Conservation (phyloP, 805 yeast species). For the Ascoidea asiatica region DNA sequence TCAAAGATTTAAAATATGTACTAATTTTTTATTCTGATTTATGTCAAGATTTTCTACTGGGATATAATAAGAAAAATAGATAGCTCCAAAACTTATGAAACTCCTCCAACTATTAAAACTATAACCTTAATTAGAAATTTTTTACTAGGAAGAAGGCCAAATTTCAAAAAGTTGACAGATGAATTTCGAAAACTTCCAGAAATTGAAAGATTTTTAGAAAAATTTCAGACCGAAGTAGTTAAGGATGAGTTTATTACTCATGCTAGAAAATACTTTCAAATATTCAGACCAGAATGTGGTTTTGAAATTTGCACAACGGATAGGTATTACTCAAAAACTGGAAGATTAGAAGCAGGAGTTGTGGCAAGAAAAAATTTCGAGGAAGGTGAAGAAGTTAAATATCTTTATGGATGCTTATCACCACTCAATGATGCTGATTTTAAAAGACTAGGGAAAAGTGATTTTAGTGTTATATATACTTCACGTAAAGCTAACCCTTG, state of each 20-base stretch:
- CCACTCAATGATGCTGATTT: slow-evolving; percentile 21
- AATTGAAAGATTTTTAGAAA: slow-evolving; percentile 15
- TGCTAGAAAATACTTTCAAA: slow-evolving; percentile 20
- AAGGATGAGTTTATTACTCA: slow-evolving; percentile 22
- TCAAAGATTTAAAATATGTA: background rate
- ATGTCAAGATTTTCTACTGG: slow-evolving; percentile 13
- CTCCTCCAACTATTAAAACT: slow-evolving; percentile 5
- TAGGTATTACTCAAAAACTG: slow-evolving; percentile 17
- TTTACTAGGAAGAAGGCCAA: slow-evolving; percentile 7
- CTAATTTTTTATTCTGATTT: background rate
- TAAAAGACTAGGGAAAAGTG: slow-evolving; percentile 19
- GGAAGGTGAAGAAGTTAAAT: slow-evolving; percentile 20
- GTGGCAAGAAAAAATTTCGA: slow-evolving; percentile 20
- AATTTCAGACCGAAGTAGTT: slow-evolving; percentile 12
- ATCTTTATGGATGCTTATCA: slow-evolving; percentile 24
- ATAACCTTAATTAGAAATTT: slow-evolving; percentile 5
- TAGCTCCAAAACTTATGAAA: slow-evolving; percentile 1
- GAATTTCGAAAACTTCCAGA: slow-evolving; percentile 15
- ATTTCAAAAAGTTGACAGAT: slow-evolving; percentile 12
- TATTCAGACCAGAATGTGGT: slow-evolving; percentile 23
- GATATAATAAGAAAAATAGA: slow-evolving; percentile 15
- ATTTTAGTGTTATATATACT: slow-evolving; percentile 28
- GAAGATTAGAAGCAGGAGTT: slow-evolving; percentile 20
- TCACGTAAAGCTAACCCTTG: slow-evolving; percentile 20
- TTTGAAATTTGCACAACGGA: slow-evolving; percentile 30